Percentiles rank a stretch among this genome's conserved stretches.
phyloP scores from a whole-genome alignment of 257 asterid genomes.

The Nicotiana attenuata region DNA sequence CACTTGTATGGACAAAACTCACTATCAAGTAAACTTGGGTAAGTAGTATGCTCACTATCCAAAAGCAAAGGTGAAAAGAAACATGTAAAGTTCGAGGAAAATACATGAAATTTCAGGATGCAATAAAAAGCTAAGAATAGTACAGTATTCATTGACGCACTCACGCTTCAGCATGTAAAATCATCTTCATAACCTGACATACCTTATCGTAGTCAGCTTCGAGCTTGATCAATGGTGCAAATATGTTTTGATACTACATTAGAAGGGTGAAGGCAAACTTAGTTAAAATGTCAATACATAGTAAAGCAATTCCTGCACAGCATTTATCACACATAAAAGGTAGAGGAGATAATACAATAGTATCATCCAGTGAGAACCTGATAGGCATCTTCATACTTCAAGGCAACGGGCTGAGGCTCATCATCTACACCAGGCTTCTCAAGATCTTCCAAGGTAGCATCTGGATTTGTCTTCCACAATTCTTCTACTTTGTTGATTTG shows the following conservation, averaged over 20 bases:
- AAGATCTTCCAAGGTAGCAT: constrained; percentile 96
- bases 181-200: constrained; percentile 7
- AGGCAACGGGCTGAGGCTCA: constrained; percentile 90
- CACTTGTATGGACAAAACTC: background rate
- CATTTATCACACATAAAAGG: background rate
- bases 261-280: background rate
- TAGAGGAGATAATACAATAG: background rate
- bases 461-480: constrained; percentile 99
- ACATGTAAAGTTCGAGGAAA: background rate
- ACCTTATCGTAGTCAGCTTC: constrained; percentile 99
- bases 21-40: background rate
- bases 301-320: background rate
- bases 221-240: constrained; percentile 96
- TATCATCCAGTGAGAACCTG: constrained; percentile 48
- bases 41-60: background rate
- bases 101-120: background rate
- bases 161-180: background rate
- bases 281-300: background rate
- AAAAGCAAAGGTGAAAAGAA: background rate
- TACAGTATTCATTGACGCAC: background rate
- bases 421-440: constrained; percentile 99
- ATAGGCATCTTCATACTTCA: constrained; percentile 98
- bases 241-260: constrained; percentile 93
- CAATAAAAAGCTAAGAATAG: background rate
- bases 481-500: constrained; percentile 98